Base-by-base conservation (phyloP, 2,329 filamentous ascomycete genomes). In the Beauveria brongniartii region DNA sequence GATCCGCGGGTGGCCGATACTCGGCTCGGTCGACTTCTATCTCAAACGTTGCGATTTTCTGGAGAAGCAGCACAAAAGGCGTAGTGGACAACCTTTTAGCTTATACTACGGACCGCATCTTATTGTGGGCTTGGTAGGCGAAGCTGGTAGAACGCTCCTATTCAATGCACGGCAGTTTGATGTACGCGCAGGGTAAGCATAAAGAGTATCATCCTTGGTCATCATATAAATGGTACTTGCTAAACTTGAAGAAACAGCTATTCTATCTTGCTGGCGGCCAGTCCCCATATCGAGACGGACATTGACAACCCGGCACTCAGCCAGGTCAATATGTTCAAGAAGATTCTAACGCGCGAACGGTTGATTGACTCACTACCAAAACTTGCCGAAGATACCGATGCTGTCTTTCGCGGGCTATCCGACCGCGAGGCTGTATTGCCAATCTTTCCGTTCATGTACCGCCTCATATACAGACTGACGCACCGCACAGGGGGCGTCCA, bases 391-490 rank as follows among this genome's bases (percentile, higher is more conserved):
- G 80, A 82, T 69, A 69, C 74, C 20, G 28, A 66, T 9, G 34
- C 28, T 3, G 50, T 59, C 1, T 55, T 64, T 7, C 0, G 30
- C 10, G n/a, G 63, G 5, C 50, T 63, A 5, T 57, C 55, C 6
- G 41, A 30, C 6, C 41, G 34, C 30, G 34, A 43, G 16, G 20
- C 9, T 4, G 48, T 62, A 16, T 10, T 80, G 8, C 76, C 85
- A 63, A 81, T 82, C 0, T 84, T 85, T 65, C 75, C 82, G 41
- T 74, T 75, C 66, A 72, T 84, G 52, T 83, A 82, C 66, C 68
- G 73, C 6, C 72, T 82, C 59, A 74, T 85, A 1, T 85, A 80
- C 68, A 75, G 78, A 66, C 73, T 85, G n/a, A 85, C 81, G 4
- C 82, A 84, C 72, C 77, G 82, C 14, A 80, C 77, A 5, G 74